Percentiles rank a stretch among this genome's conserved stretches.
phyloP scores from a whole-genome alignment of 768 basidiomycete species.

The Agrocybe praecox region DNA sequence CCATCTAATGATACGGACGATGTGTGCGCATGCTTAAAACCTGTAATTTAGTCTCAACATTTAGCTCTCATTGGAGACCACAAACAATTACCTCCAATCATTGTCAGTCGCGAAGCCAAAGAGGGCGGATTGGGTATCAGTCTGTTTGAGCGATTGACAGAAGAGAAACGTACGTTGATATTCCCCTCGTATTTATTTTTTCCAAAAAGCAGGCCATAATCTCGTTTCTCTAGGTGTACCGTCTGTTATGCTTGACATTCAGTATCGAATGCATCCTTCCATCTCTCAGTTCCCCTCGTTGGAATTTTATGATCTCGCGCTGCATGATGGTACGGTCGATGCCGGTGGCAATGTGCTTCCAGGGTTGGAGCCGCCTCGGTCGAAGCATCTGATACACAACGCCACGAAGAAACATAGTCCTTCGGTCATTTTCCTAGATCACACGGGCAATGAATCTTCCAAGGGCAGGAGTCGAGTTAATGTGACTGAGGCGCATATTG shows the following conservation, averaged over 20 bases:
- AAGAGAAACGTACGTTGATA: slow-evolving; percentile 66
- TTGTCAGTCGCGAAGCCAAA: slow-evolving; percentile 75
- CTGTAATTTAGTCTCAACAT: slow-evolving; percentile 64
- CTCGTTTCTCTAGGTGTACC: slow-evolving; percentile 62
- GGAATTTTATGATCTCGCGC: slow-evolving; percentile 75
- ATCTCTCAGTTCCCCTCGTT: slow-evolving; percentile 86
- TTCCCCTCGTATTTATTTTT: background rate
- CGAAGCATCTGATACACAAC: slow-evolving; percentile 43
- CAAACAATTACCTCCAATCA: slow-evolving; percentile 91
- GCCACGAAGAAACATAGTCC: slow-evolving; percentile 30
- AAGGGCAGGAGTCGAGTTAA: slow-evolving; percentile 80
- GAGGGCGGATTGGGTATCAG: slow-evolving; percentile 74
- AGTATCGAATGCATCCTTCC: slow-evolving; percentile 94
- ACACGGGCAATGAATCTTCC: slow-evolving; percentile 65
- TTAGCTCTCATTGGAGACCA: slow-evolving; percentile 95
- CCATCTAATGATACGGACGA: slow-evolving; percentile 4
- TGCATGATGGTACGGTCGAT: slow-evolving; percentile 80
- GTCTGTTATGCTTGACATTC: slow-evolving; percentile 89
- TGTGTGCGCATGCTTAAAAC: background rate
- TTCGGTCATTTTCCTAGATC: slow-evolving; percentile 83
- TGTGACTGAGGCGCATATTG: slow-evolving; percentile 73
- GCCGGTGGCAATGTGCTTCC: slow-evolving; percentile 46
- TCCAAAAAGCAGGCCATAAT: background rate
- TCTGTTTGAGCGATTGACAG: slow-evolving; percentile 88
- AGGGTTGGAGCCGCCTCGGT: slow-evolving; percentile 62